A percentile compares a stretch with the other conserved stretches of the same genome.
phyloP scores from a whole-genome alignment of 2,329 filamentous ascomycete species.

The Cladosporium cucumerinum region DNA sequence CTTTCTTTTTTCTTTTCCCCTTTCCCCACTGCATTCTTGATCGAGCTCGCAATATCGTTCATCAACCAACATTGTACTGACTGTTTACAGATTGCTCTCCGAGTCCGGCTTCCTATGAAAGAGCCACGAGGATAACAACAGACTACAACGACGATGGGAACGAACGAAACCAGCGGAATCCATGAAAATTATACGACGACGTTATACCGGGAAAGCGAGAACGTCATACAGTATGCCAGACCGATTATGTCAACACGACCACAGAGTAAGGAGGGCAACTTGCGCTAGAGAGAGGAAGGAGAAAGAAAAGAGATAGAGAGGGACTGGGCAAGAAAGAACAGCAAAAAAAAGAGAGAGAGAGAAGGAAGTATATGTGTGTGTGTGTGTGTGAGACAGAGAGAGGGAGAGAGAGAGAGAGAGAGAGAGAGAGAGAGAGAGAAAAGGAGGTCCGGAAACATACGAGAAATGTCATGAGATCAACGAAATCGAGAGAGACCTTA shows the following conservation, averaged over 20 bases:
- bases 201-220: neutral
- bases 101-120: slow-evolving; percentile 54
- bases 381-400: too few relatives aligned
- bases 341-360: neutral
- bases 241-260: neutral
- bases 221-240: neutral
- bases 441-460: neutral
- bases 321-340: neutral
- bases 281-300: neutral
- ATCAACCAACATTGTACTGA: slow-evolving; percentile 15
- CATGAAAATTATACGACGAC: neutral
- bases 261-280: neutral
- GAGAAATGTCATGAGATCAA: slow-evolving; percentile 33
- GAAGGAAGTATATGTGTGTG: too few relatives aligned
- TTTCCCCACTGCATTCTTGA: neutral
- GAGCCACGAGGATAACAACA: neutral
- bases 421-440: neutral
- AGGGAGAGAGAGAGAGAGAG: neutral
- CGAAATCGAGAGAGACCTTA: slow-evolving; percentile 14
- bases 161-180: neutral
- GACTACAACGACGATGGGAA: neutral
- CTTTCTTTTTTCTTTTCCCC: too few relatives aligned
- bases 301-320: neutral
- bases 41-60: slow-evolving; percentile 15
- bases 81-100: slow-evolving; percentile 46